Evolutionary conservation across 2,329 filamentous ascomycete genomes (phyloP), one percentile per base, ranked within the genome.

Genomic region (Tolypocladium sp.): DNA sequence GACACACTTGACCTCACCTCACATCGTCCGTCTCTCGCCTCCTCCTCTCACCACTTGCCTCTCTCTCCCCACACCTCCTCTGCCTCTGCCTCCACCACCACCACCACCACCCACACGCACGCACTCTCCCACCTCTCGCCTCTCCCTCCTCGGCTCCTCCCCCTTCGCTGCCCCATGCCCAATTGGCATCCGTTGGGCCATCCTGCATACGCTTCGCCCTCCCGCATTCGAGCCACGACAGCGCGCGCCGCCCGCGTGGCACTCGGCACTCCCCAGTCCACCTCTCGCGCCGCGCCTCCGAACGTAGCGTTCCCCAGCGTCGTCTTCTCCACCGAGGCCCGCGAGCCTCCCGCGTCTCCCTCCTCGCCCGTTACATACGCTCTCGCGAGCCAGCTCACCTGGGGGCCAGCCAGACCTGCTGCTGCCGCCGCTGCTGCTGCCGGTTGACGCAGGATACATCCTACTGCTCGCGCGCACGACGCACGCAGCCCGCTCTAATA

Each of bases 191-290:
- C 27, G 69, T 73, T 71, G 69, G 71, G 70, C 68, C 65, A 71
- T 64, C 70, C 66, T 73, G 71, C 71, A 73, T 73, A 68, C 66
- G 63, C 65, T 72, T 65, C 68, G 64, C 63, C 67, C 70, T 68
- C 67, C 68, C 69, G 70, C 69, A 74, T 70, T 74, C 71, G 71
- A 74, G 71, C 71, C 71, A 74, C 71, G 71, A 74, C 71, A 73
- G 65, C 70, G 66, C 67, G 68, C 63, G 65, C 58, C 54, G 53
- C 53, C 42, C 35, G 53, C 53, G 54, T 59, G 54, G 33, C 58
- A 56, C 58, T 55, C 35, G 10, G 44, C 30, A 33, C 35, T 10
- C 63, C 70, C 68, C 68, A 57, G 25, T 51, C 57, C 60, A 27
- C 51, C 54, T 65, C 63, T 69, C 64, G 66, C 67, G 40, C n/a